phyloP scores from a whole-genome alignment of 108 stramenopile species.

The Mediolabrus comicus region DNA sequence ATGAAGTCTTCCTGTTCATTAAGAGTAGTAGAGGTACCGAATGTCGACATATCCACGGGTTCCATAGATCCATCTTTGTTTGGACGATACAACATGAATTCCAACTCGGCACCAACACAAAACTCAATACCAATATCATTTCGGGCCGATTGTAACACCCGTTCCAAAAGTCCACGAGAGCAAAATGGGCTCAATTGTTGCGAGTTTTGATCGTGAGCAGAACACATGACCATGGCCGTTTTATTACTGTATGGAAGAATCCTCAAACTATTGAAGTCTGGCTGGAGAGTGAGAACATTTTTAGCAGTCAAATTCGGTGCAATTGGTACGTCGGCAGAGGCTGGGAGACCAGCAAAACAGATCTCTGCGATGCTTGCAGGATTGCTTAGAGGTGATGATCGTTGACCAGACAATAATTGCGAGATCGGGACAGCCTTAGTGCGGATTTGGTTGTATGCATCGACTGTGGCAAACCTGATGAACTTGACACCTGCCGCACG shows the following conservation, averaged over 20 bases:
- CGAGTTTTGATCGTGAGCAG: conserved; percentile 52
- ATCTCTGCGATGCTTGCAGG: conserved; percentile 62
- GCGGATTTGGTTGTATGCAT: conserved; percentile 69
- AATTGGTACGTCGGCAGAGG: conserved; percentile 47
- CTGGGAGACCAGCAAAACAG: conserved; percentile 67
- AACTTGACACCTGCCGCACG: conserved; percentile 72
- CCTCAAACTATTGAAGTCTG: conserved; percentile 62
- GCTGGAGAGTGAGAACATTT: conserved; percentile 53
- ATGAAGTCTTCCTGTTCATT: conserved; percentile 81
- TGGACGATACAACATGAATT: conserved; percentile 56
- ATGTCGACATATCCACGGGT: conserved; percentile 63
- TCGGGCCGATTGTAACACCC: conserved; percentile 49
- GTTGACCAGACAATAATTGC: conserved; percentile 6
- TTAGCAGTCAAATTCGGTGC: conserved; percentile 40
- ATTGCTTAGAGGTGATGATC: conserved; percentile 15
- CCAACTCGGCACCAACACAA: conserved; percentile 76
- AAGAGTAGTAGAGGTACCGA: conserved; percentile 59
- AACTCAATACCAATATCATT: conserved; percentile 52
- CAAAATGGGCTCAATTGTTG: conserved; percentile 56
- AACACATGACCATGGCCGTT: conserved; percentile 72
- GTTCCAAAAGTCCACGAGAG: conserved; percentile 57
- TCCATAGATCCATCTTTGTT: conserved; percentile 16
- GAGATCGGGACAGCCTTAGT: conserved; percentile 63
- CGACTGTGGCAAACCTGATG: conserved; percentile 62
- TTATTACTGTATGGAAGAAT: conserved; percentile 69